Percentiles rank a stretch among this genome's conserved stretches.
Evolutionary conservation across 1,284 basidiomycete genomes (phyloP).

Genomic region (Psilocybe mexicana): DNA sequence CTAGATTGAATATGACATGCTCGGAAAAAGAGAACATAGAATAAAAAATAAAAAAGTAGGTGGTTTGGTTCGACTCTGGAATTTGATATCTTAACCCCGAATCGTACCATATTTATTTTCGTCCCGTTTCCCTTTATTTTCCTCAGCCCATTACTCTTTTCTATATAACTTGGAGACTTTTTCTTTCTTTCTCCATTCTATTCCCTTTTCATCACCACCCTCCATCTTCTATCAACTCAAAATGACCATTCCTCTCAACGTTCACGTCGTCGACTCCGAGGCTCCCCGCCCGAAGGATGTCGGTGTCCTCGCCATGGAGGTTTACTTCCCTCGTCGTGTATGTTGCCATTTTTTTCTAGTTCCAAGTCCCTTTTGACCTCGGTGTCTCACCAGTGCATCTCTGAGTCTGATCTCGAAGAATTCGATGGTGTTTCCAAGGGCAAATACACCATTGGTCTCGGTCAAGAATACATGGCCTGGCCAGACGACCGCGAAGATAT

Average conservation of each 20-base stretch:
- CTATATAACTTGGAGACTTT: conserved; percentile 32
- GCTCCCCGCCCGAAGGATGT: conserved; percentile 82
- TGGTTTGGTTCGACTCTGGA: conserved; percentile 22
- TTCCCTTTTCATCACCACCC: conserved; percentile 11
- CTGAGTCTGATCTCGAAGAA: conserved; percentile 92
- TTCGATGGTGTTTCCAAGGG: conserved; percentile 96
- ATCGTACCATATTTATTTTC: conserved; percentile 46
- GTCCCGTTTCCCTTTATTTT: conserved; percentile 35
- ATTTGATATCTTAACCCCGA: conserved; percentile 22
- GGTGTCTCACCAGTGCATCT: conserved; percentile 70
- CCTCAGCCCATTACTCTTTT: conserved; percentile 31
- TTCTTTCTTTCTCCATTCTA: conserved; percentile 18
- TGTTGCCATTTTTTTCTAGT: conserved; percentile 10
- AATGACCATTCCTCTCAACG: conserved; percentile 43
- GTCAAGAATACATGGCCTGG: conserved; percentile 98
- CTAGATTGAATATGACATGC: not conserved
- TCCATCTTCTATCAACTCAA: conserved; percentile 18
- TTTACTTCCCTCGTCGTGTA: conserved; percentile 92
- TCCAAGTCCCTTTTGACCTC: conserved; percentile 13
- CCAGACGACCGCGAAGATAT: conserved; percentile 98
- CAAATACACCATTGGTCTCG: conserved; percentile 99
- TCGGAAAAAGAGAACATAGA: not conserved
- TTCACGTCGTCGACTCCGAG: conserved; percentile 35
- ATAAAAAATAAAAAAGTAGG: not conserved
- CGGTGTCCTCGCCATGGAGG: conserved; percentile 89